These are phyloP conservation scores for Boletus fagicola DNA, from an alignment of 768 basidiomycete genomes.

Conservation along the genomic window DNA sequence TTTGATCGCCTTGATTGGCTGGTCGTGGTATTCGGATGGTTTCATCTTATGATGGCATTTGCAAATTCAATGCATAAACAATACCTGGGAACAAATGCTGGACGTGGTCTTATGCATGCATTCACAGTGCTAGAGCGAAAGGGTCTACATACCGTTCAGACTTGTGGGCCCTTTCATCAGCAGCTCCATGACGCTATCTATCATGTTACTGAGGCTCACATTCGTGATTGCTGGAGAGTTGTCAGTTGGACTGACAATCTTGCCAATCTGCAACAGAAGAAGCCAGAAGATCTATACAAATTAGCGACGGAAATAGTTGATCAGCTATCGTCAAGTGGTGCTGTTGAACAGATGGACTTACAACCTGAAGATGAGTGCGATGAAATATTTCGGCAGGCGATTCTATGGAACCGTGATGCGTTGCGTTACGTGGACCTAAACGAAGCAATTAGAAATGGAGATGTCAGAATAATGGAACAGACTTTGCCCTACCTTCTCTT, in stretches of 20 bases:
- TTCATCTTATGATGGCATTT: no score
- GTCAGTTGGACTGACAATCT: background rate
- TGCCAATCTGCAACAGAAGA: background rate
- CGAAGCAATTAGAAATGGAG: slow-evolving; percentile 1
- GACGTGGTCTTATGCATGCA: background rate
- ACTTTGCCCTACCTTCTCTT: background rate
- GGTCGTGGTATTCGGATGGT: no score
- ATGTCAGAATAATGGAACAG: background rate
- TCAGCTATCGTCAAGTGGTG: background rate
- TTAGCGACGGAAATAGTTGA: background rate
- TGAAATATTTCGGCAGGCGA: background rate
- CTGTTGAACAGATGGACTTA: background rate
- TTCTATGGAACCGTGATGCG: background rate
- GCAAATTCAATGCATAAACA: no score
- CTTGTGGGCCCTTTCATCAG: background rate
- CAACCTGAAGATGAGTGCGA: background rate
- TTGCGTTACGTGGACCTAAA: background rate
- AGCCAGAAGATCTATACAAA: background rate
- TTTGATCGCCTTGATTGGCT: no score
- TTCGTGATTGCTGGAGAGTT: background rate
- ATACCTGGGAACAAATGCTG: no score
- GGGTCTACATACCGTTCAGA: background rate
- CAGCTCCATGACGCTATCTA: background rate
- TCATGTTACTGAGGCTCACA: background rate
- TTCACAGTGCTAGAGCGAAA: background rate